phyloP scores from a whole-genome alignment of 1,284 basidiomycete genomes.

The Cutaneotrichosporon arboriforme region DNA sequence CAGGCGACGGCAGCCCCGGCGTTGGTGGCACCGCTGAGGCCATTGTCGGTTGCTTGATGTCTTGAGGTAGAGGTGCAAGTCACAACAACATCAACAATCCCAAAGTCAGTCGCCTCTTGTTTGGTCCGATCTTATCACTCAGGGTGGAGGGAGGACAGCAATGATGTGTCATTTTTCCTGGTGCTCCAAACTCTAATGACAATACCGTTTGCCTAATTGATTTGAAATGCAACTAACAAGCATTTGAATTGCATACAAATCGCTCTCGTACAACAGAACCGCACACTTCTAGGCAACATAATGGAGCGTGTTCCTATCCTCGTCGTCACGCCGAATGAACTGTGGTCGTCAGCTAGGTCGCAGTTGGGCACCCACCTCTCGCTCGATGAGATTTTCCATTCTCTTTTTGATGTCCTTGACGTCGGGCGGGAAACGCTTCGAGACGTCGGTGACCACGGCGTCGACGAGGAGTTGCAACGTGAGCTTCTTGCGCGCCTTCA shows the following conservation, averaged over 20 bases:
- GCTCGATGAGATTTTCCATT: conserved; percentile 73
- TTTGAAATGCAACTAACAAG: no score
- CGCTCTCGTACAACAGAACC: neutral
- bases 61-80: neutral
- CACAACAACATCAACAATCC: neutral
- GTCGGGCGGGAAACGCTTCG: conserved; percentile 51
- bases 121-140: conserved; percentile 1
- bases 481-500: conserved; percentile 85
- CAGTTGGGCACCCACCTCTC: conserved; percentile 50
- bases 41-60: neutral
- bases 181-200: neutral
- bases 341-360: conserved; percentile 35
- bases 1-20: conserved; percentile 7
- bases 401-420: conserved; percentile 72
- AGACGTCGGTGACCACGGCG: conserved; percentile 59
- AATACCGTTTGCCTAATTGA: neutral
- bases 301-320: conserved; percentile 63
- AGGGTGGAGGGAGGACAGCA: no score
- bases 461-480: conserved; percentile 65
- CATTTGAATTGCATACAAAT: neutral
- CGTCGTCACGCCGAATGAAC: conserved; percentile 58
- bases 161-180: neutral
- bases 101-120: conserved; percentile 10
- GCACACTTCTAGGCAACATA: conserved; percentile 61
- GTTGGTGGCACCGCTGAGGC: neutral